Percentiles rank a stretch among this genome's conserved stretches.
phyloP scores from a whole-genome alignment of 768 basidiomycete species.

The Pleurotus sapidus region DNA sequence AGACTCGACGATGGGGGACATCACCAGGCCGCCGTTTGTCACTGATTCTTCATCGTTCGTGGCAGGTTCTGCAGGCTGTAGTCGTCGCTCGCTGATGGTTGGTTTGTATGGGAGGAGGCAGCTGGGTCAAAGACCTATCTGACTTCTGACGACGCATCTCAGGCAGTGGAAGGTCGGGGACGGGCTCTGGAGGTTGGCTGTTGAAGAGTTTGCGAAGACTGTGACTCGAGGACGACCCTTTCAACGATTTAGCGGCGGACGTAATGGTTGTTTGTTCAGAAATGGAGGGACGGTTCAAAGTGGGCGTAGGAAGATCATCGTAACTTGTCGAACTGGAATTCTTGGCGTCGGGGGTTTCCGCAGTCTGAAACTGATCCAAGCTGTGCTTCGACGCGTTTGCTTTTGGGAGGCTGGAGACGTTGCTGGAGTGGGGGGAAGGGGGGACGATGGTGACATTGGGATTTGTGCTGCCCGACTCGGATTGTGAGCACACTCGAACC shows the following conservation, averaged over 20 bases:
- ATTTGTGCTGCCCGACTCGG: conserved; percentile 30
- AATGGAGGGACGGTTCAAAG: conserved; percentile 1
- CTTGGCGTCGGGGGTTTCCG: conserved; percentile 10
- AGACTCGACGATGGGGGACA: conserved; percentile 40
- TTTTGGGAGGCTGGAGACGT: conserved; percentile 21
- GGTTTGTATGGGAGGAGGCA: conserved; percentile 8
- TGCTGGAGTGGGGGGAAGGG: conserved; percentile 36
- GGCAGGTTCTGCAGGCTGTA: conserved; percentile 6
- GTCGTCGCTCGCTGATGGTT: conserved; percentile 17
- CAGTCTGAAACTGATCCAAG: conserved; percentile 11
- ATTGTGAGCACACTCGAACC: conserved; percentile 15
- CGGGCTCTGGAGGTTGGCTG: not conserved
- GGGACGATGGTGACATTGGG: conserved; percentile 44
- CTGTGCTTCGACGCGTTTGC: conserved; percentile 19
- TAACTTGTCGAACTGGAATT: conserved; percentile 14
- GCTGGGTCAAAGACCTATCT: conserved; percentile 15
- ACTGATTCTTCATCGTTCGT: not conserved
- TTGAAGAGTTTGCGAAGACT: conserved; percentile 8
- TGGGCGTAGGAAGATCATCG: conserved; percentile 9
- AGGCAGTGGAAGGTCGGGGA: conserved; percentile 10
- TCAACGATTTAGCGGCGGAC: conserved; percentile 12
- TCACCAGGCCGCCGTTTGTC: conserved; percentile 15
- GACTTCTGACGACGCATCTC: conserved; percentile 16
- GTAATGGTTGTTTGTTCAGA: conserved; percentile 7
- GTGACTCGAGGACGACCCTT: conserved; percentile 16